Evolutionary conservation across 345 rosid genomes (phyloP).

Genomic region (Cardamine chenopodiifolia): DNA sequence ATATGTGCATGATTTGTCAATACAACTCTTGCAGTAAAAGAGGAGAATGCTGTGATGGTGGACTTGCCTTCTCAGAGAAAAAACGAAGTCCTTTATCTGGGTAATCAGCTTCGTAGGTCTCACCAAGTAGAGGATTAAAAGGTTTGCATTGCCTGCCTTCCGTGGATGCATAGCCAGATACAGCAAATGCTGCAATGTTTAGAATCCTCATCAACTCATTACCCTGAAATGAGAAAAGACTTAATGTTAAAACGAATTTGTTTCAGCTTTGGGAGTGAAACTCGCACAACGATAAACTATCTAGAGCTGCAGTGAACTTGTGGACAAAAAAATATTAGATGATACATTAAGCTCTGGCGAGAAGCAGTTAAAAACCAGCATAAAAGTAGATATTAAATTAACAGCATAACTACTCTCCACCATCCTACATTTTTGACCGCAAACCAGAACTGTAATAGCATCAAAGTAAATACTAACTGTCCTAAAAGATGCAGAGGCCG

Average conservation of each 20-base stretch:
- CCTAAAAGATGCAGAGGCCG: not conserved
- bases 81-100: constrained; percentile 97
- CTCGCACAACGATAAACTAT: not conserved
- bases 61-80: constrained; percentile 86
- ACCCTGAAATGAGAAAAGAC: constrained; percentile 61
- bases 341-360: not conserved
- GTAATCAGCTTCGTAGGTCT: constrained; percentile 98
- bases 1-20: constrained; percentile 2
- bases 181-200: constrained; percentile 96
- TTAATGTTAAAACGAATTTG: not conserved
- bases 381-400: no score
- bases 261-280: not conserved
- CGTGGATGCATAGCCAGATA: constrained; percentile 97
- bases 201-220: constrained; percentile 93
- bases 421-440: not conserved
- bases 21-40: constrained; percentile 5
- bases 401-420: not conserved
- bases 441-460: not conserved
- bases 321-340: not conserved
- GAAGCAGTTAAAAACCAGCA: not conserved
- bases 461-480: not conserved
- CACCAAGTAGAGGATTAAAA: constrained; percentile 97
- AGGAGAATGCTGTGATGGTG: constrained; percentile 13
- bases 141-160: constrained; percentile 99
- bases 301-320: not conserved